Evolutionary conservation across 1,139 yeast genomes (phyloP).

Genomic region (Candida sp.): DNA sequence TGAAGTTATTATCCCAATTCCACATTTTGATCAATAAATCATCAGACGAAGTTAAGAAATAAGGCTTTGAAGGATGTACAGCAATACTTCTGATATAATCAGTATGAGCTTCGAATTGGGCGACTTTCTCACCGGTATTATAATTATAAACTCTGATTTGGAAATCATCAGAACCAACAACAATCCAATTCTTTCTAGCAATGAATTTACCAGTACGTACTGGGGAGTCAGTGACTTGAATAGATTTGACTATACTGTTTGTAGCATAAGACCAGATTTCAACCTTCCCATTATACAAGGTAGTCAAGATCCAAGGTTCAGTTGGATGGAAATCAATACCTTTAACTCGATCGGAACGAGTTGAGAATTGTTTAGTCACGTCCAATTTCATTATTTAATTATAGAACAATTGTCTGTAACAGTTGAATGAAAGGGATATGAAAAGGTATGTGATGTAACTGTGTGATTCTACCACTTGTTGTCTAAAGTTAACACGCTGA

Average conservation of each 20-base stretch:
- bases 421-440: not conserved
- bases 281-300: constrained; percentile 79
- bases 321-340: constrained; percentile 98
- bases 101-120: constrained; percentile 97
- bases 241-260: constrained; percentile 44
- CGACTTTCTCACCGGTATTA: constrained; percentile 90
- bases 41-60: constrained; percentile 85
- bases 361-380: constrained; percentile 69
- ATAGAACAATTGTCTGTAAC: not conserved
- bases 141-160: constrained; percentile 90
- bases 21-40: constrained; percentile 90
- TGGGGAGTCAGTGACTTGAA: constrained; percentile 90
- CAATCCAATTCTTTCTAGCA: constrained; percentile 96
- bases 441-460: too few relatives aligned
- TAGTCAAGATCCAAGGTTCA: constrained; percentile 94
- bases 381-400: constrained; percentile 40
- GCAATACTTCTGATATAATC: constrained; percentile 93
- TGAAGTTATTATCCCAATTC: constrained; percentile 98
- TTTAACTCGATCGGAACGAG: constrained; percentile 94
- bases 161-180: constrained; percentile 95
- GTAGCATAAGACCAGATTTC: constrained; percentile 96
- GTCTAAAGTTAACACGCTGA: constrained; percentile 19
- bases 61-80: constrained; percentile 92
- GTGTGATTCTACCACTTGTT: constrained; percentile 2
- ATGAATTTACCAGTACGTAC: constrained; percentile 94